These are phyloP conservation scores for Epithemia pelagica DNA, from an alignment of 108 stramenopile genomes.

Conservation along the genomic window DNA sequence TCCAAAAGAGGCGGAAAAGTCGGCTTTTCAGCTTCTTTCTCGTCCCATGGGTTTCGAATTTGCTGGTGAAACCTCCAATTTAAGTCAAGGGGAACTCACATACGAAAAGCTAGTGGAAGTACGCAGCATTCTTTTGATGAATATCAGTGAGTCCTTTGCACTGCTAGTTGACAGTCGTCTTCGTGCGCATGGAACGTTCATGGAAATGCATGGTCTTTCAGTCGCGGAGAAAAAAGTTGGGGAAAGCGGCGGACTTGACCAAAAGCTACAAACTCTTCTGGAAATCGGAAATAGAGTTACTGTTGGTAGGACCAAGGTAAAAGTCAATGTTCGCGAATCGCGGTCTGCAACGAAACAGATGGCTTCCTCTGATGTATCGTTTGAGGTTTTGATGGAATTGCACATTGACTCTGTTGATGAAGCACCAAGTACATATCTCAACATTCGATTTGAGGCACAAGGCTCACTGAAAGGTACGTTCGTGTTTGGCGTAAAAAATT, in stretches of 20 bases:
- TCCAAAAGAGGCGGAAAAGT: not conserved
- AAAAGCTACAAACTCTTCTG: slow-evolving; percentile 11
- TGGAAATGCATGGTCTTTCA: slow-evolving; percentile 13
- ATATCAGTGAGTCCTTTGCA: slow-evolving; percentile 15
- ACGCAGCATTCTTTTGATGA: slow-evolving; percentile 11
- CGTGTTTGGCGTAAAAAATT: not conserved
- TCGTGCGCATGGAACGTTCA: slow-evolving; percentile 14
- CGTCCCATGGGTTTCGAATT: slow-evolving; percentile 1
- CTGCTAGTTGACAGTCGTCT: slow-evolving; percentile 13
- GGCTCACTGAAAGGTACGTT: not conserved
- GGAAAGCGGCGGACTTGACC: slow-evolving; percentile 5
- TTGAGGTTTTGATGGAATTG: not conserved
- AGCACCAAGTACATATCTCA: not conserved
- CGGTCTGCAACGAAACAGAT: not conserved
- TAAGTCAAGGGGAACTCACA: not conserved
- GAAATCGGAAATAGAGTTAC: slow-evolving; percentile 1
- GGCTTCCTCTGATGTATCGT: not conserved
- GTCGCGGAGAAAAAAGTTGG: slow-evolving; percentile 7
- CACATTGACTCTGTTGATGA: not conserved
- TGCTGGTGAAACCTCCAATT: not conserved
- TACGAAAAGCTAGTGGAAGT: not conserved
- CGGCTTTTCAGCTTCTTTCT: not conserved
- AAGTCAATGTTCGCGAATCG: not conserved
- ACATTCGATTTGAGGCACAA: not conserved
- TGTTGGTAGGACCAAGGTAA: not conserved